Conservation (phyloP, 1,139 yeast genomes). For the Nakaseomyces sp. region DNA sequence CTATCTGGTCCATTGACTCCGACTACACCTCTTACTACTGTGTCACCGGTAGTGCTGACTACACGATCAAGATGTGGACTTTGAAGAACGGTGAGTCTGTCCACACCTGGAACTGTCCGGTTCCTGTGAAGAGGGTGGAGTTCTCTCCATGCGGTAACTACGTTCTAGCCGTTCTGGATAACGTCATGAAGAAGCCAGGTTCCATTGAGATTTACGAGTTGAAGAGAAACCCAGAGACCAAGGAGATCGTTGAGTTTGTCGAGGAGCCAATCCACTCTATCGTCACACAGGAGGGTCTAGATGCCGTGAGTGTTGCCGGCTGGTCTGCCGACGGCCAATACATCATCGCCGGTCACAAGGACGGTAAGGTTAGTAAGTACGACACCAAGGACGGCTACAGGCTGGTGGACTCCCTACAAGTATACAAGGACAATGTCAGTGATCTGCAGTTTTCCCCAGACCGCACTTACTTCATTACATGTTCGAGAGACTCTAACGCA, state of each 20-base stretch:
- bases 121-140: constrained; percentile 88
- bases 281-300: constrained; percentile 48
- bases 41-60: constrained; percentile 89
- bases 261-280: constrained; percentile 56
- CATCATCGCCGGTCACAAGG: constrained; percentile 80
- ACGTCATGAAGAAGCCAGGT: constrained; percentile 87
- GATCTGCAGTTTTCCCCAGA: constrained; percentile 89
- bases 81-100: constrained; percentile 71
- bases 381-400: constrained; percentile 64
- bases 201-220: constrained; percentile 62
- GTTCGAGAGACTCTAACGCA: constrained; percentile 91
- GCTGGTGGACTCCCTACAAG: constrained; percentile 46
- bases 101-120: constrained; percentile 63
- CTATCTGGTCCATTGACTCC: constrained; percentile 91
- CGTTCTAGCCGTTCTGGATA: constrained; percentile 76
- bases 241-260: constrained; percentile 28
- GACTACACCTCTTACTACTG: constrained; percentile 59
- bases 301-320: constrained; percentile 71
- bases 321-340: constrained; percentile 73
- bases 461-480: constrained; percentile 78
- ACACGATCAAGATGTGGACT: constrained; percentile 77
- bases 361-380: constrained; percentile 76
- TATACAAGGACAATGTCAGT: constrained; percentile 72
- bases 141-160: constrained; percentile 66
- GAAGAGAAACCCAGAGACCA: constrained; percentile 37